phyloP scores from a whole-genome alignment of 805 yeast species.

The Wickerhamiella slavikovae region DNA sequence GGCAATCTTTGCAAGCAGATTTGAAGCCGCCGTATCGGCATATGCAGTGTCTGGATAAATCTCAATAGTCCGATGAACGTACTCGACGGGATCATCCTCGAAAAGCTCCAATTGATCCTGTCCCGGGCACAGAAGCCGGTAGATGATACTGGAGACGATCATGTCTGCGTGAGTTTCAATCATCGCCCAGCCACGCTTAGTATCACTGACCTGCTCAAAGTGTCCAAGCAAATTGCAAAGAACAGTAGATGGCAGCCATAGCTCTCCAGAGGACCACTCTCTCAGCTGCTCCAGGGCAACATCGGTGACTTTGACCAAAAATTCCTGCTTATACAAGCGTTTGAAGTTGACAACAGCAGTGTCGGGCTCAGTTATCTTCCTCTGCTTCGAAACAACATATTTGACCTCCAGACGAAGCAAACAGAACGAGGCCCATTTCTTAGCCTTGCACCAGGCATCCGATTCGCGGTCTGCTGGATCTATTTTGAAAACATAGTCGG shows the following conservation, averaged over 20 bases:
- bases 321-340: constrained; percentile 29
- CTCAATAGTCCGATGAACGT: constrained; percentile 53
- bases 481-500: constrained; percentile 28
- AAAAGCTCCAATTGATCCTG: constrained; percentile 50
- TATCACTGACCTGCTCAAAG: constrained; percentile 37
- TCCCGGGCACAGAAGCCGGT: constrained; percentile 53
- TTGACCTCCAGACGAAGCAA: constrained; percentile 48
- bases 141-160: constrained; percentile 49
- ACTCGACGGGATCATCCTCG: constrained; percentile 78
- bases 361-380: no score
- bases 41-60: constrained; percentile 36
- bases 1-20: constrained; percentile 50
- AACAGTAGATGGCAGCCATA: constrained; percentile 53
- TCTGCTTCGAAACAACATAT: constrained; percentile 25
- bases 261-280: constrained; percentile 41
- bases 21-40: constrained; percentile 64
- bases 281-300: constrained; percentile 47
- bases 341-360: constrained; percentile 28
- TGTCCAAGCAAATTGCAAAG: constrained; percentile 46
- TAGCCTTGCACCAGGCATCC: constrained; percentile 51
- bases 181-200: constrained; percentile 42
- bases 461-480: constrained; percentile 28
- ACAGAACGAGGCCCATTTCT: constrained; percentile 79
- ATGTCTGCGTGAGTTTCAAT: constrained; percentile 45
- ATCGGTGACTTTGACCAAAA: constrained; percentile 53